phyloP scores from a whole-genome alignment of 768 basidiomycete species.

The Candolleomyces aberdarensis region DNA sequence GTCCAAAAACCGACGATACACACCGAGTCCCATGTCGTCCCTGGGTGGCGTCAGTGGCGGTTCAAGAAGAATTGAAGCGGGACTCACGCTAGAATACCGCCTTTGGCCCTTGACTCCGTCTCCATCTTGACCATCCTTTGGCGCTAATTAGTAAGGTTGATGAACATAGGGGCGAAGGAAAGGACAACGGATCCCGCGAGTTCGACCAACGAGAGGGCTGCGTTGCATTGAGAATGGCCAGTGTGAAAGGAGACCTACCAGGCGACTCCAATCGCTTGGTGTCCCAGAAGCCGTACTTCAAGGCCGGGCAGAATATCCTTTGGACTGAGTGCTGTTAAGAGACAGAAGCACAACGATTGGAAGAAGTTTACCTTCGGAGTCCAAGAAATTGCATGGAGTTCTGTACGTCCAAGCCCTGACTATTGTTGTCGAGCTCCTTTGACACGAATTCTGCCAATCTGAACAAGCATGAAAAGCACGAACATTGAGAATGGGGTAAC shows the following conservation, averaged over 20 bases:
- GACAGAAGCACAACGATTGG: neutral
- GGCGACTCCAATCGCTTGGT: conserved; percentile 74
- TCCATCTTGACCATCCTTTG: conserved; percentile 64
- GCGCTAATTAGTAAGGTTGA: too few species aligned
- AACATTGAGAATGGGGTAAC: neutral
- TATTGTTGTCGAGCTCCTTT: conserved; percentile 53
- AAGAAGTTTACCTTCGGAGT: conserved; percentile 40
- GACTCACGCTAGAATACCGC: conserved; percentile 62
- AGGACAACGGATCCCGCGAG: too few species aligned
- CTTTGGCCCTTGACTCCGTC: conserved; percentile 38
- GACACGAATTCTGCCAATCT: conserved; percentile 66
- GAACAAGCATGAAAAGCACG: conserved; percentile 3
- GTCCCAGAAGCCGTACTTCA: conserved; percentile 65
- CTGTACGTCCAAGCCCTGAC: conserved; percentile 49
- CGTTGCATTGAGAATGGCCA: neutral
- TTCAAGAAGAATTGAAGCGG: neutral
- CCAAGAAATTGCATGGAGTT: conserved; percentile 52
- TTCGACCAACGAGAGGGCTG: neutral
- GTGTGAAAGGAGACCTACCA: conserved; percentile 37
- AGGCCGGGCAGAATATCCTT: conserved; percentile 64
- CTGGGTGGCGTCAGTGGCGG: conserved; percentile 22
- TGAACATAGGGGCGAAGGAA: too few species aligned
- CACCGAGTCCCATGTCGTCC: conserved; percentile 71
- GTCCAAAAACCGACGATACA: neutral
- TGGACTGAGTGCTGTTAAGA: conserved; percentile 28